These are phyloP conservation scores for Chrysopogon serrulatus DNA, from an alignment of 176 grass and related monocot species.

Conservation along the genomic window DNA sequence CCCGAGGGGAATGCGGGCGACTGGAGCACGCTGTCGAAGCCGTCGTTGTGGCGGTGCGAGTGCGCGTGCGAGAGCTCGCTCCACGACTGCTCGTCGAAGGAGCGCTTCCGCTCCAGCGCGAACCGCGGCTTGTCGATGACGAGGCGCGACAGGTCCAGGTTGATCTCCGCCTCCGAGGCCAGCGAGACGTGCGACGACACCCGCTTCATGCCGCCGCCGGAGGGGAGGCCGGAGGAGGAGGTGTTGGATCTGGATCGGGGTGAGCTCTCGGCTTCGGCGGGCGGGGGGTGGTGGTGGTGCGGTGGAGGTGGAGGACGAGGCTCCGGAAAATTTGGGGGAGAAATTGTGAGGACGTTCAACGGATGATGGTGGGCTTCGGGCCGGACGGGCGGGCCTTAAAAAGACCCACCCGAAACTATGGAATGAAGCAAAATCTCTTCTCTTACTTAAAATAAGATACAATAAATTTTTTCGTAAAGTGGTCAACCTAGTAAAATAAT, in stretches of 20 bases:
- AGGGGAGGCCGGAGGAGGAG: not conserved
- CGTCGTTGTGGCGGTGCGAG: slow-evolving; percentile 35
- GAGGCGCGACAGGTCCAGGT: slow-evolving; percentile 56
- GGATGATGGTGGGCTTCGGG: not conserved
- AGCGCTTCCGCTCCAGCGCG: slow-evolving; percentile 68
- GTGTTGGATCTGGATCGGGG: slow-evolving; percentile 15
- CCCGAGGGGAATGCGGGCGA: slow-evolving; percentile 42
- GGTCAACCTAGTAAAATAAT: too few relatives aligned
- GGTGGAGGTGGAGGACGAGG: not conserved
- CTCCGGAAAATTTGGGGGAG: not conserved
- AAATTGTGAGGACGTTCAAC: not conserved
- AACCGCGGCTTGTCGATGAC: slow-evolving; percentile 49
- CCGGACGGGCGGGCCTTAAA: slow-evolving; percentile 18
- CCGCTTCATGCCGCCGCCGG: slow-evolving; percentile 34
- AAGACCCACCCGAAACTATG: not conserved
- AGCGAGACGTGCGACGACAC: slow-evolving; percentile 56
- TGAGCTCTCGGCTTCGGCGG: not conserved
- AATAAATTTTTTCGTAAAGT: not conserved
- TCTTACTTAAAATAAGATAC: not conserved
- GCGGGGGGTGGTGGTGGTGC: not conserved
- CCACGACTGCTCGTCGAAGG: slow-evolving; percentile 79
- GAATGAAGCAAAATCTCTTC: not conserved
- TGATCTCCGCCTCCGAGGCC: slow-evolving; percentile 65
- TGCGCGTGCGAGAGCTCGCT: slow-evolving; percentile 70
- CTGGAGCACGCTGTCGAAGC: slow-evolving; percentile 55